Conservation (phyloP, 345 rosid species). For the Turritis glabra region DNA sequence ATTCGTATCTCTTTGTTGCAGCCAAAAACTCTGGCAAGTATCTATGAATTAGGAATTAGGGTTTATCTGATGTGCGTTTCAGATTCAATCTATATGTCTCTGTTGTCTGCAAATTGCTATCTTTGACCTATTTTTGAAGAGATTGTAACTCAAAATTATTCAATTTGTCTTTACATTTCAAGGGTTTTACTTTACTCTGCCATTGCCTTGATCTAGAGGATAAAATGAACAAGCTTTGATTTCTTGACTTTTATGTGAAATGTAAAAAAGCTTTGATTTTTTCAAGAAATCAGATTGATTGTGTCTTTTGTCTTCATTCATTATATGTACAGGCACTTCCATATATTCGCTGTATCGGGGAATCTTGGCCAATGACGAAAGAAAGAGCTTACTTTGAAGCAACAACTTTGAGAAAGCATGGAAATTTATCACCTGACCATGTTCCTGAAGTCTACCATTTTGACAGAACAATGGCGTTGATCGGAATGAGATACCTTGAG, state of each 20-base stretch:
- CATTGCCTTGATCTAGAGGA: neutral
- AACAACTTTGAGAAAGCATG: conserved; percentile 62
- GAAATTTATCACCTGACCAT: conserved; percentile 63
- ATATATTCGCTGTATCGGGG: conserved; percentile 86
- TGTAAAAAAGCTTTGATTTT: conserved; percentile 10
- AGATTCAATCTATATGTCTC: neutral
- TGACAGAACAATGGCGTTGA: conserved; percentile 86
- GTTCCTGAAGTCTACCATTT: conserved; percentile 95
- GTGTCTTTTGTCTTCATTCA: neutral
- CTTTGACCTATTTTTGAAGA: conserved; percentile 15
- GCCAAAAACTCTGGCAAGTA: neutral
- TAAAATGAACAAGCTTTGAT: neutral
- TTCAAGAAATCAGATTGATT: neutral
- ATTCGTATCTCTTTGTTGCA: neutral
- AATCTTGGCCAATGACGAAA: conserved; percentile 96
- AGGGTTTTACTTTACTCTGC: neutral
- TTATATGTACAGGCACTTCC: conserved; percentile 73
- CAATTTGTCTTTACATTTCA: neutral
- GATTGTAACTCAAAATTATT: neutral
- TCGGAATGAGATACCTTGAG: conserved; percentile 89
- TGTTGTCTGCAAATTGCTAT: neutral
- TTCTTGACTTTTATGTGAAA: neutral
- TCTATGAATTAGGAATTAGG: conserved; percentile 16
- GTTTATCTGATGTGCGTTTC: conserved; percentile 17
- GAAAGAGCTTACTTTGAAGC: conserved; percentile 92